phyloP scores from a whole-genome alignment of 2,329 filamentous ascomycete species.

The Aureobasidium sp. region DNA sequence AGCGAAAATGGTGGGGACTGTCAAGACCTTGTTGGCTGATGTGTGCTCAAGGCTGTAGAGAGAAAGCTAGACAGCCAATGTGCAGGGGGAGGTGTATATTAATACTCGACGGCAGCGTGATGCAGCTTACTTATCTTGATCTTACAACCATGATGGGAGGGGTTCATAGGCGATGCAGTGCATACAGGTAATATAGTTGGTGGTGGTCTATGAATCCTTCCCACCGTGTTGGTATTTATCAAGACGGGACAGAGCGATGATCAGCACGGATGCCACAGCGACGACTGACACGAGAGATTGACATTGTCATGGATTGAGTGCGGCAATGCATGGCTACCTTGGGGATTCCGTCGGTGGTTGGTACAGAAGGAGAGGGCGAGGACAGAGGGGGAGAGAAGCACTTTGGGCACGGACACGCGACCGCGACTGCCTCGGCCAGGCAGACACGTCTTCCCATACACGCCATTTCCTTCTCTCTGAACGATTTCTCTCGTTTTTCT shows the following conservation, averaged over 20 bases:
- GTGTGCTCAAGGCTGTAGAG: not conserved
- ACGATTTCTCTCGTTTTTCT: not conserved
- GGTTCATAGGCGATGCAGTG: not conserved
- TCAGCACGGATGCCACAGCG: not conserved
- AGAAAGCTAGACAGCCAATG: not conserved
- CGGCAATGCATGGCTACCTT: not conserved
- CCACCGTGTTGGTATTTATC: not conserved
- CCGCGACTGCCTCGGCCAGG: slow-evolving; percentile 12
- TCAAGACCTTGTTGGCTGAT: not conserved
- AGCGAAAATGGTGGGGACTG: not conserved
- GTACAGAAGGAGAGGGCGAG: not conserved
- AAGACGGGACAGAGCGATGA: not conserved
- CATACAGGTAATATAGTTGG: not conserved
- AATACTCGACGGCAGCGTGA: not conserved
- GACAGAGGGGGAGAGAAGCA: not conserved
- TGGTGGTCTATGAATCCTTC: not conserved
- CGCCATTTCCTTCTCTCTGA: not conserved
- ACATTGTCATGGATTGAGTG: not conserved
- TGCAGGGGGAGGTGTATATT: too few relatives aligned
- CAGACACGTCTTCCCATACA: slow-evolving; percentile 10
- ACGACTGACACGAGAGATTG: not conserved
- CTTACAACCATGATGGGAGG: not conserved
- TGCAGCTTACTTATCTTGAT: not conserved
- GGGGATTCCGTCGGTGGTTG: not conserved
- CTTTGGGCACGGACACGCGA: not conserved